A percentile compares a stretch with the other conserved stretches of the same genome.
These are phyloP conservation scores for Escovopsis sp. DNA, from an alignment of 2,329 filamentous ascomycete genomes.

Conservation along the genomic window DNA sequence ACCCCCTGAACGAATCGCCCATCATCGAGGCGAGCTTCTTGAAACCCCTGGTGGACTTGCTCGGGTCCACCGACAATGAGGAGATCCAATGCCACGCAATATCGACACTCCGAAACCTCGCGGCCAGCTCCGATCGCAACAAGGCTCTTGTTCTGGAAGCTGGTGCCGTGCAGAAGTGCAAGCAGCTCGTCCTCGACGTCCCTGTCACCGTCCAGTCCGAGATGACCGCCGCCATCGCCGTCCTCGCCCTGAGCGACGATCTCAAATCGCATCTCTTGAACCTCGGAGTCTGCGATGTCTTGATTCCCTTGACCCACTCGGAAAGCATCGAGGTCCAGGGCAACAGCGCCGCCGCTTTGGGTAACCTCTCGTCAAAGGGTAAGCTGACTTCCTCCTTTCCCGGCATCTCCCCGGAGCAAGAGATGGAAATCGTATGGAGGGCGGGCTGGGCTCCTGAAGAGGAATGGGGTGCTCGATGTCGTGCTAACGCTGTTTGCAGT, in stretches of 20 bases:
- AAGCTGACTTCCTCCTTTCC: constrained; percentile 17
- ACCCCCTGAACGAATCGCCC: constrained; percentile 91
- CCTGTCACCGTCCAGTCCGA: constrained; percentile 92
- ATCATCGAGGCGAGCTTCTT: constrained; percentile 97
- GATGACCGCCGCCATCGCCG: constrained; percentile 98
- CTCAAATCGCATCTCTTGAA: constrained; percentile 83
- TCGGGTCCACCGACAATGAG: constrained; percentile 93
- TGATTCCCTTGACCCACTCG: constrained; percentile 89
- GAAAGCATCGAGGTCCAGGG: constrained; percentile 96
- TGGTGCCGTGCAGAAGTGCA: constrained; percentile 95
- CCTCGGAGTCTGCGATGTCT: constrained; percentile 85
- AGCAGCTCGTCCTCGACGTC: constrained; percentile 85
- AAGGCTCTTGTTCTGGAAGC: constrained; percentile 95
- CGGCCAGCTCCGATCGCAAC: constrained; percentile 92
- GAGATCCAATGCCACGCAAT: constrained; percentile 99
- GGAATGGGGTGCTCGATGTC: neutral
- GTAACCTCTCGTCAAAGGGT: constrained; percentile 96
- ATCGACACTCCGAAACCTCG: constrained; percentile 86
- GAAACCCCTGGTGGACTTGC: constrained; percentile 79
- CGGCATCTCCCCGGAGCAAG: neutral
- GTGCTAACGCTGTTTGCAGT: constrained; percentile 36
- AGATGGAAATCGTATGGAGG: no score
- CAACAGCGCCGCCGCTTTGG: constrained; percentile 89
- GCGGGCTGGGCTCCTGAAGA: no score
- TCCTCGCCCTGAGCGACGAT: constrained; percentile 87